These are phyloP conservation scores for Artomyces pyxidatus DNA, from an alignment of 768 basidiomycete species.

Conservation along the genomic window DNA sequence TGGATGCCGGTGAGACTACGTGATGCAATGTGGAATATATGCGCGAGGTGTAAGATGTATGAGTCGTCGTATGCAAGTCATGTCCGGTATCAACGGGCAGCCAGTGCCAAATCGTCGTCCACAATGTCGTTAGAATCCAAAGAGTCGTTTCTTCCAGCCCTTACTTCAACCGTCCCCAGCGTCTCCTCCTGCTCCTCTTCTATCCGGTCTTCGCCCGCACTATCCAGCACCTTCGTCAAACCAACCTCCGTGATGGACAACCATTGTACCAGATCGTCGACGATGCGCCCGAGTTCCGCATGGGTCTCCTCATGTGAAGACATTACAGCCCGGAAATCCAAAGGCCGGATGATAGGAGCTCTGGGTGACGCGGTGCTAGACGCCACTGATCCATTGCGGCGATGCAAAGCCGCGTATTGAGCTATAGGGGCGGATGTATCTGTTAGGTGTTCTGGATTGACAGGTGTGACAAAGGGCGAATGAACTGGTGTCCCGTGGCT, in stretches of 20 bases:
- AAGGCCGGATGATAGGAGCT: conserved; percentile 46
- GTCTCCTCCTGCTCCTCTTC: conserved; percentile 55
- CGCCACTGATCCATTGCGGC: conserved; percentile 15
- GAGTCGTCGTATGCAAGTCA: not conserved
- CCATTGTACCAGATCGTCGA: conserved; percentile 74
- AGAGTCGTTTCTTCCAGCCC: not conserved
- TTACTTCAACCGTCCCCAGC: not conserved
- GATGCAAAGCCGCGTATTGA: conserved; percentile 18
- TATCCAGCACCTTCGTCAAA: conserved; percentile 57
- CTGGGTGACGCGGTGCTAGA: conserved; percentile 12
- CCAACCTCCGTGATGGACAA: conserved; percentile 67
- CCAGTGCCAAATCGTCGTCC: conserved; percentile 2
- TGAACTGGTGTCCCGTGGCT: conserved; percentile 6
- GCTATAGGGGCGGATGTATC: too few relatives aligned
- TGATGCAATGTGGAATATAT: not conserved
- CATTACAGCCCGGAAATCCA: conserved; percentile 59
- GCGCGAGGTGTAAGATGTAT: not conserved
- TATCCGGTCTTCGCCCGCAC: conserved; percentile 41
- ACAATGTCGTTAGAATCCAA: conserved; percentile 5
- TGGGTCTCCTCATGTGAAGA: conserved; percentile 53
- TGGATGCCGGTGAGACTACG: not conserved
- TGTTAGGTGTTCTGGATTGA: too few relatives aligned
- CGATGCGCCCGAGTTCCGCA: conserved; percentile 59
- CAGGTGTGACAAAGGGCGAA: conserved; percentile 12
- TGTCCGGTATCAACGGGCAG: conserved; percentile 6